Evolutionary conservation across 129 eudicot genomes (phyloP).

Genomic region (Ambrosia artemisiifolia): DNA sequence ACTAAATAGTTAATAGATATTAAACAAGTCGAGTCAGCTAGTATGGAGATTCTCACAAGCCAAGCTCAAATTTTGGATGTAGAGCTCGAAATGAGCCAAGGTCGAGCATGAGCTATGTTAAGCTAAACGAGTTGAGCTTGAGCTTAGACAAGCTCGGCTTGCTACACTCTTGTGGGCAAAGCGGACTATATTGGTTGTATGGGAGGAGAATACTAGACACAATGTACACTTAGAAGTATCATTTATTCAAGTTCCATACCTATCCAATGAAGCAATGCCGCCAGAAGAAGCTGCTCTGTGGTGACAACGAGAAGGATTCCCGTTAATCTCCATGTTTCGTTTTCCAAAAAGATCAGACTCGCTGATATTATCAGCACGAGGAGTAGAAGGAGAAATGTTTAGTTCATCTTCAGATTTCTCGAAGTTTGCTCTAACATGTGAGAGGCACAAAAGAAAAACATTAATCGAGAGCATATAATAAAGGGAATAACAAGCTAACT

Average conservation of each 20-base stretch:
- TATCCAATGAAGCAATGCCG: conserved; percentile 25
- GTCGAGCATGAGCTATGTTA: too few relatives aligned
- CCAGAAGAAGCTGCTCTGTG: conserved; percentile 47
- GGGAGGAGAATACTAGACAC: too few relatives aligned
- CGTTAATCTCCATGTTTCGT: conserved; percentile 33
- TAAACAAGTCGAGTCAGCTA: too few relatives aligned
- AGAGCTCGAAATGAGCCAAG: too few relatives aligned
- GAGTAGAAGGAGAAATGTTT: conserved; percentile 45
- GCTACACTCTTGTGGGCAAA: too few relatives aligned
- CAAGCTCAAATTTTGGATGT: too few relatives aligned
- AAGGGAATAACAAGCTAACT: not conserved
- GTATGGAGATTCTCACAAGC: too few relatives aligned
- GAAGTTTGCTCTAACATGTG: conserved; percentile 39
- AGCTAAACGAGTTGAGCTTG: too few relatives aligned
- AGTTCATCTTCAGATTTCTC: conserved; percentile 46
- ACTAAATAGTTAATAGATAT: too few relatives aligned
- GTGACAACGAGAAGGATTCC: conserved; percentile 35
- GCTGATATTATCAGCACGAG: conserved; percentile 35
- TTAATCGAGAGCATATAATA: not conserved
- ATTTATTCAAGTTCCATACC: conserved; percentile 21
- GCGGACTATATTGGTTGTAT: too few relatives aligned
- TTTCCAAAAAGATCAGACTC: conserved; percentile 46
- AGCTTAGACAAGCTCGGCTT: not conserved
- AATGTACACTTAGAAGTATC: not conserved
- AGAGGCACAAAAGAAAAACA: conserved; percentile 2